Base-by-base conservation (phyloP, 2,329 filamentous ascomycete species). In the Teratosphaeria zuluensis region DNA sequence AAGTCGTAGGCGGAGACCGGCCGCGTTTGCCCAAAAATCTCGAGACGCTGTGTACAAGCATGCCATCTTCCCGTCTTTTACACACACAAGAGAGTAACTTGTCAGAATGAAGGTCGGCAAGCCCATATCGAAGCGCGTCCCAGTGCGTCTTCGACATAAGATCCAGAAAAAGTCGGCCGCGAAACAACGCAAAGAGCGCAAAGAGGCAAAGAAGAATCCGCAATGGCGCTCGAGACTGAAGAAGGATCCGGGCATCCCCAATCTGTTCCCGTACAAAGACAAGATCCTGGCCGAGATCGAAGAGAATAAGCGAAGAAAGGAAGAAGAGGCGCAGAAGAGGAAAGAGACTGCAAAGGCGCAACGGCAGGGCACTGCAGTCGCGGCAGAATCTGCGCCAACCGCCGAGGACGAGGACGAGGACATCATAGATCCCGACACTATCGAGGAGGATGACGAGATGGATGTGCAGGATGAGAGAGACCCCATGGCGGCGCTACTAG, bases 211-310 rank as follows among this genome's bases (percentile, higher is more conserved):
- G 80, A 91, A 95, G 84, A 96, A 96, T 74, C 92, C 94, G 35
- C 85, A 96, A 89, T 97, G 94, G 91, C 85, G 89, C 67, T 92
- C 90, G 60, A 89, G 91, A 74, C 74, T 96, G 66, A 97, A 96
- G 84, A 99, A 97, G 79, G 94, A 99, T 69, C 94, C 92, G 28
- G 94, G 94, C 54, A 96, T 99, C 62, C 94, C 94, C 48, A 99
- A 97, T 72, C 78, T 96, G 38, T 99, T 96, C 77, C 94, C 94
- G 0, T 96, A 94, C 81, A 99, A 99, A 79, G 92, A 96, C 74
- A 92, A 88, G 80, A 83, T 99, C 31, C 82, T 99, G 35, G 85
- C 92, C 59, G 91, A 99, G 75, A 95, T 99, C 67, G 94, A 99
- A 77, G 90, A 96, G 76, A 87, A 84, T 68, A 88, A 88, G 71